Conservation (phyloP, 768 basidiomycete genomes). For the Trametes meyenii region DNA sequence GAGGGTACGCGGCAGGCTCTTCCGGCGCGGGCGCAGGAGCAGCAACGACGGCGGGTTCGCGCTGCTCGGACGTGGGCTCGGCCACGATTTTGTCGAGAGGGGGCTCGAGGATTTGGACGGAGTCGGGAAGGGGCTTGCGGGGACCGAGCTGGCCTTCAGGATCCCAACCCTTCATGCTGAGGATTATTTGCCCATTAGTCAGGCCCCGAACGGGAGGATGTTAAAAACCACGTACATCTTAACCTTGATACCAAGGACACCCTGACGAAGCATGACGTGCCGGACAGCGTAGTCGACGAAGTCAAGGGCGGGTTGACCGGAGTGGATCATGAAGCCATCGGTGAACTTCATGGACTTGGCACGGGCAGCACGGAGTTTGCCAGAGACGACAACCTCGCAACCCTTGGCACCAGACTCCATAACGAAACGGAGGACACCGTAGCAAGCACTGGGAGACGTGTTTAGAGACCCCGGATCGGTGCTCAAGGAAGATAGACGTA, state of each 20-base stretch:
- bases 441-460: constrained; percentile 72
- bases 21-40: constrained; percentile 55
- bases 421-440: constrained; percentile 99
- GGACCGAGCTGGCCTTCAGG: constrained; percentile 90
- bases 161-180: constrained; percentile 95
- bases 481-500: constrained; percentile 37
- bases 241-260: constrained; percentile 99
- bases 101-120: constrained; percentile 87
- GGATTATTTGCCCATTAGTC: neutral
- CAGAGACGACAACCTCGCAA: constrained; percentile 99
- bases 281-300: constrained; percentile 98
- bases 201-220: neutral
- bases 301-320: constrained; percentile 95
- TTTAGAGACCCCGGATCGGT: neutral
- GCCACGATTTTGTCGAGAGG: constrained; percentile 88
- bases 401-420: constrained; percentile 99
- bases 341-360: constrained; percentile 99
- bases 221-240: constrained; percentile 74
- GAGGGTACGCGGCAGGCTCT: constrained; percentile 44
- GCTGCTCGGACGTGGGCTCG: constrained; percentile 89
- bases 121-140: constrained; percentile 92
- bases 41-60: constrained; percentile 58
- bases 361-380: constrained; percentile 99
- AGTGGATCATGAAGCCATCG: constrained; percentile 99
- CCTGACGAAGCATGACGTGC: constrained; percentile 97